Percentiles rank a stretch among this genome's conserved stretches.
Evolutionary conservation across 2,329 filamentous ascomycete genomes (phyloP).

Genomic region (Rugonectria rugulosa): DNA sequence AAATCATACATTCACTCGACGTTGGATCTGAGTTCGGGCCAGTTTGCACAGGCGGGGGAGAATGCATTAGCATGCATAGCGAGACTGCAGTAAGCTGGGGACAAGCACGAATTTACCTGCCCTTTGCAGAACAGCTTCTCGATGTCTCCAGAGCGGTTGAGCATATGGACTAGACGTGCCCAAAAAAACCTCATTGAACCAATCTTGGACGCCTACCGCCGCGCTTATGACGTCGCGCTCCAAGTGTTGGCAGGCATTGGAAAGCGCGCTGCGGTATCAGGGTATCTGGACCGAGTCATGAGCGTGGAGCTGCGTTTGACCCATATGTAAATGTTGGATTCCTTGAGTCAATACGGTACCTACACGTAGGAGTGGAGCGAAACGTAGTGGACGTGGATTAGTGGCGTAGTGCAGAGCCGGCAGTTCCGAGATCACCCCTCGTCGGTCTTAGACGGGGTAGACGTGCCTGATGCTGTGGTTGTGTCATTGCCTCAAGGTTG

Average conservation of each 20-base stretch:
- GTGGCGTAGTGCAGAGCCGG: background rate
- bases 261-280: background rate
- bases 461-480: background rate
- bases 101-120: background rate
- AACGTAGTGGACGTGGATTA: background rate
- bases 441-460: background rate
- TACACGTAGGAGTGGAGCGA: background rate
- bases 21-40: background rate
- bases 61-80: background rate
- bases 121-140: background rate
- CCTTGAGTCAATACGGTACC: no score
- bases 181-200: background rate
- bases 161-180: slow-evolving; percentile 3
- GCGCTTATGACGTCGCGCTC: background rate
- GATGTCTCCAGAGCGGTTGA: background rate
- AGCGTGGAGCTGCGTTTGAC: background rate
- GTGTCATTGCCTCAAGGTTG: background rate
- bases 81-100: background rate
- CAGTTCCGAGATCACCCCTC: background rate
- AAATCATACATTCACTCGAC: background rate
- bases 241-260: background rate
- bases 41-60: slow-evolving; percentile 2
- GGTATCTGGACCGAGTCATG: background rate
- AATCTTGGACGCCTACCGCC: background rate
- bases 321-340: no score